Conservation (phyloP, 73 alveolate genomes). For the Tetrahymena malaccensis region DNA sequence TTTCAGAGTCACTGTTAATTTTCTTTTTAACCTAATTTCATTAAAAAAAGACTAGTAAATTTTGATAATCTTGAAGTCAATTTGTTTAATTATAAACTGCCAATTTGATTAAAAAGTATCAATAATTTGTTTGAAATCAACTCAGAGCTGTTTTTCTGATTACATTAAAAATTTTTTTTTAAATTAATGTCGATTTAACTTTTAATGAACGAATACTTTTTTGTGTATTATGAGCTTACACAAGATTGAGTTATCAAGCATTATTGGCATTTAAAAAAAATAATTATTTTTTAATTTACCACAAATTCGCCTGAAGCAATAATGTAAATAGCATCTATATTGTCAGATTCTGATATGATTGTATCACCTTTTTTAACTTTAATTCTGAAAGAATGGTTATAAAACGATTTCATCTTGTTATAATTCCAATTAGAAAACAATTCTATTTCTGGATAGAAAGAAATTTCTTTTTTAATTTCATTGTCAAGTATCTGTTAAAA, state of each 20-base stretch:
- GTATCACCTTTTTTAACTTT: background rate
- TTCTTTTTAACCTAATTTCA: background rate
- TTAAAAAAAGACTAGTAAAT: background rate
- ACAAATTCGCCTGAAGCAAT: background rate
- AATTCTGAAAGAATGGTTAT: background rate
- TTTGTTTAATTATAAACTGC: background rate
- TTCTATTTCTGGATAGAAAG: background rate
- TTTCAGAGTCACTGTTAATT: background rate
- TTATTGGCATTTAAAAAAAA: no score
- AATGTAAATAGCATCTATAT: background rate
- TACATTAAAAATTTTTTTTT: no score
- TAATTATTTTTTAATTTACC: background rate
- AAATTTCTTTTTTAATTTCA: background rate
- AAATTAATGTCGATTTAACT: no score
- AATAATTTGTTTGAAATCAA: no score
- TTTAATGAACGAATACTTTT: no score
- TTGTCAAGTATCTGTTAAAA: background rate
- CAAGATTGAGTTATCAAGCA: no score
- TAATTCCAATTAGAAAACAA: background rate
- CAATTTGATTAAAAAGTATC: no score
- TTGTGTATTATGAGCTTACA: no score
- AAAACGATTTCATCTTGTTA: background rate
- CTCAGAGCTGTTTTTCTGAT: no score
- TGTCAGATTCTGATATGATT: background rate
- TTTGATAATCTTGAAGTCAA: background rate